Percentiles rank a stretch among this genome's conserved stretches.
Evolutionary conservation across 2,329 filamentous ascomycete genomes (phyloP).

Genomic region (Emmonsiellopsis sp.): DNA sequence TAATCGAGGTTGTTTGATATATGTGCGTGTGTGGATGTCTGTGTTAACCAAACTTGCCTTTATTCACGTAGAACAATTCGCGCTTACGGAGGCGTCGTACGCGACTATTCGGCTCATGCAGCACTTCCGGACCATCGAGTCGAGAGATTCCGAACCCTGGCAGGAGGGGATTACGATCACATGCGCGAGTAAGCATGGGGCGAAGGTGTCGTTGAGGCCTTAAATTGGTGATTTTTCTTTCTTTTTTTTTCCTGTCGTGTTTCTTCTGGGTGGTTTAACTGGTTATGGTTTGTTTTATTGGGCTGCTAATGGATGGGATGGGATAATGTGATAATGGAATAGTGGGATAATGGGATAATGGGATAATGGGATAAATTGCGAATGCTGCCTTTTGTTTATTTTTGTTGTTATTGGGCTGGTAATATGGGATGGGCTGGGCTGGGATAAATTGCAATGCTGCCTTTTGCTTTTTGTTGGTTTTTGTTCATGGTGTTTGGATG

Average conservation of each 20-base stretch:
- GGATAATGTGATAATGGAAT: not conserved
- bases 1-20: not conserved
- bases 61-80: slow-evolving; percentile 31
- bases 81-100: slow-evolving; percentile 34
- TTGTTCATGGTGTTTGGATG: too few species aligned
- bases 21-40: not conserved
- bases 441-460: too few species aligned
- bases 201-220: slow-evolving; percentile 10
- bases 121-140: slow-evolving; percentile 27
- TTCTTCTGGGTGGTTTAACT: not conserved
- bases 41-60: not conserved
- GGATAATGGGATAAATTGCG: too few species aligned
- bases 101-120: slow-evolving; percentile 30
- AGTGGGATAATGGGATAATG: not conserved
- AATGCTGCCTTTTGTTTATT: too few species aligned
- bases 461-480: too few species aligned
- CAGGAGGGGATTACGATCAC: slow-evolving; percentile 19
- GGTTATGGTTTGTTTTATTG: not conserved
- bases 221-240: not conserved
- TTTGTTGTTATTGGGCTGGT: too few species aligned
- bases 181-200: slow-evolving; percentile 12
- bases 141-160: slow-evolving; percentile 22
- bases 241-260: not conserved
- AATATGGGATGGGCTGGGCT: too few species aligned
- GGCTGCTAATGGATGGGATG: not conserved